Evolutionary conservation across 2,329 filamentous ascomycete species (phyloP).

Genomic region (Waltergamsia citrina): DNA sequence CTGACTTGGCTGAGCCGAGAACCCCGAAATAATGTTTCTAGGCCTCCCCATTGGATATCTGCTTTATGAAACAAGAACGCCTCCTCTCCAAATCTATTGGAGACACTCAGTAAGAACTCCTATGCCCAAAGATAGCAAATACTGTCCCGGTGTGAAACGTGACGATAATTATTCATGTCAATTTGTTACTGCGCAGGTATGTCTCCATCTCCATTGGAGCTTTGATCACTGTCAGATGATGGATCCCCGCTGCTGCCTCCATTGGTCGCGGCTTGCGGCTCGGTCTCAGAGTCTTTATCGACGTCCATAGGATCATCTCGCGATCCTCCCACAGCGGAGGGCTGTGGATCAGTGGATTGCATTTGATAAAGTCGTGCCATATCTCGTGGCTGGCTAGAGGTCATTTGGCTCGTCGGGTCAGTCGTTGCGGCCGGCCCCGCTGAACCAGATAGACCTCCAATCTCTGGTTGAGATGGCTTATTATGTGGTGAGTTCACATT

Average conservation of each 20-base stretch:
- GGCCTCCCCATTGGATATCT: too few relatives aligned
- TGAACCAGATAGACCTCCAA: constrained; percentile 23
- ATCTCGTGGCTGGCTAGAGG: not conserved
- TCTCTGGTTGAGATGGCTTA: constrained; percentile 18
- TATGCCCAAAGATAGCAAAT: too few relatives aligned
- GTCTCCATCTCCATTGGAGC: too few relatives aligned
- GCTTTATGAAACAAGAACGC: too few relatives aligned
- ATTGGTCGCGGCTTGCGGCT: not conserved
- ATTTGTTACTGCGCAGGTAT: too few relatives aligned
- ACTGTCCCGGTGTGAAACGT: too few relatives aligned
- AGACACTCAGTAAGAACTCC: too few relatives aligned
- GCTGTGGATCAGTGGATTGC: not conserved
- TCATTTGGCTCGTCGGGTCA: constrained; percentile 20
- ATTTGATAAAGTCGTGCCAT: not conserved
- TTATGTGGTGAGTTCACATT: constrained; percentile 13
- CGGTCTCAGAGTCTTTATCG: constrained; percentile 6
- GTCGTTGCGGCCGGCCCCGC: constrained; percentile 23
- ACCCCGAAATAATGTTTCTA: too few relatives aligned
- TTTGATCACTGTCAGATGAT: not conserved
- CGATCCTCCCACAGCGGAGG: not conserved
- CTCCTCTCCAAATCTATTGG: too few relatives aligned
- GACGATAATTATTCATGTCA: too few relatives aligned
- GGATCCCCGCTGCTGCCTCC: not conserved
- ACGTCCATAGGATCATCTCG: not conserved
- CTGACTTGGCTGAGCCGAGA: too few relatives aligned